Evolutionary conservation across 2,329 filamentous ascomycete species (phyloP).

Genomic region (Beauveria caledonica): DNA sequence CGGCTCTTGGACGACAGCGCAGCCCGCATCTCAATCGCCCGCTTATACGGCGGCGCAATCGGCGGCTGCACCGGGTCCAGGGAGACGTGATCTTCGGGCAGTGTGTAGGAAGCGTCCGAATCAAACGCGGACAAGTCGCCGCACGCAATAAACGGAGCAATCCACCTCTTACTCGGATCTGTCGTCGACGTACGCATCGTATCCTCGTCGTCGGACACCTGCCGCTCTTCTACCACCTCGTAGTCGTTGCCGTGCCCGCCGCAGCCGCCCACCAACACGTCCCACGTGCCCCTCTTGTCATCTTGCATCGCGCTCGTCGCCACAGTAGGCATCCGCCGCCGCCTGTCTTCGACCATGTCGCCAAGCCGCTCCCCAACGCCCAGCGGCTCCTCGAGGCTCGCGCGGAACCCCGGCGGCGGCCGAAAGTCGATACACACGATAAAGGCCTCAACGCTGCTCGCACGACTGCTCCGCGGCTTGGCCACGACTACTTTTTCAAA

Average conservation of each 20-base stretch:
- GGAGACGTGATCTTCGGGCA: constrained; percentile 78
- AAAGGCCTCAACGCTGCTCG: constrained; percentile 93
- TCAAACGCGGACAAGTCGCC: constrained; percentile 93
- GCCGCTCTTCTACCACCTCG: constrained; percentile 34
- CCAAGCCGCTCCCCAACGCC: constrained; percentile 52
- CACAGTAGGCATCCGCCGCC: constrained; percentile 31
- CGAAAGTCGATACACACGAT: constrained; percentile 88
- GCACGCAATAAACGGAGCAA: constrained; percentile 94
- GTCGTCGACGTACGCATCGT: constrained; percentile 16
- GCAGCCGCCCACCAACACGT: constrained; percentile 12
- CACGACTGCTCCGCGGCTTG: constrained; percentile 89
- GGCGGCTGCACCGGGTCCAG: constrained; percentile 91
- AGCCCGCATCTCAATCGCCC: constrained; percentile 66
- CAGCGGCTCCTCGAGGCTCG: constrained; percentile 67
- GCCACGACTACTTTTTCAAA: constrained; percentile 82
- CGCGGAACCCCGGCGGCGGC: constrained; percentile 67
- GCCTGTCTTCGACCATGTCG: constrained; percentile 38
- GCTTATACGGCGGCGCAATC: constrained; percentile 90
- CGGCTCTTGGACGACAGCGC: constrained; percentile 26
- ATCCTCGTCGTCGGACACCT: constrained; percentile 38
- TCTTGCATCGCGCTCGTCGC: constrained; percentile 40
- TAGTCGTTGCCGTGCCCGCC: constrained; percentile 16
- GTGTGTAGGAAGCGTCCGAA: constrained; percentile 85
- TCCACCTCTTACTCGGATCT: constrained; percentile 56
- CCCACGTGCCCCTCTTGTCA: constrained; percentile 35